These are phyloP conservation scores for Clavispora asparagi DNA, from an alignment of 805 yeast genomes.

Conservation along the genomic window DNA sequence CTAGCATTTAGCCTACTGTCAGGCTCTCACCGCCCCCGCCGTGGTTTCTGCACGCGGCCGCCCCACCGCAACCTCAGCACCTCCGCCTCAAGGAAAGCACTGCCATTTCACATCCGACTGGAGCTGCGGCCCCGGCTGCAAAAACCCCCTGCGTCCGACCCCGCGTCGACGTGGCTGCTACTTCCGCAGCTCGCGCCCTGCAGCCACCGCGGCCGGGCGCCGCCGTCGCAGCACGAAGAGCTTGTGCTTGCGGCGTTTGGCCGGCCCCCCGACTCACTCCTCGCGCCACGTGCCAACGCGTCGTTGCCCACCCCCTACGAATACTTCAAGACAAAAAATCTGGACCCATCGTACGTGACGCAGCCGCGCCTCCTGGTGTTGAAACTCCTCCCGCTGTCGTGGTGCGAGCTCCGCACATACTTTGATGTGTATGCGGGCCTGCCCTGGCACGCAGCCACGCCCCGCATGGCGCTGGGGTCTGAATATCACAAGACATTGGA, in stretches of 20 bases:
- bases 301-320: conserved; percentile 10
- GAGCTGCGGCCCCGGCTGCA: neutral
- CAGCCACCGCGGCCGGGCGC: conserved; percentile 2
- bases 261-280: conserved; percentile 5
- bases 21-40: neutral
- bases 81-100: neutral
- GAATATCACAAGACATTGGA: conserved; percentile 14
- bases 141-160: conserved; percentile 4
- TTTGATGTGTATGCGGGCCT: conserved; percentile 49
- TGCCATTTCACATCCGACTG: neutral
- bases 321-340: conserved; percentile 7
- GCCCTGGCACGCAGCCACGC: conserved; percentile 22
- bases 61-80: neutral
- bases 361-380: conserved; percentile 52
- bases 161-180: conserved; percentile 11
- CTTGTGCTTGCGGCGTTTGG: conserved; percentile 8
- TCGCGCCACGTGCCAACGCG: conserved; percentile 4
- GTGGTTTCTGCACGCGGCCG: neutral
- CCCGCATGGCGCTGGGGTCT: conserved; percentile 44
- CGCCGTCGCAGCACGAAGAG: conserved; percentile 8
- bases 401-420: conserved; percentile 64
- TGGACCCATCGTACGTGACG: conserved; percentile 6
- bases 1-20: neutral
- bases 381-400: conserved; percentile 47
- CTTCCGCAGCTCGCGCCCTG: conserved; percentile 8